Percentiles rank a stretch among this genome's conserved stretches.
These are phyloP conservation scores for Beauveria sp. DNA, from an alignment of 2,329 filamentous ascomycete genomes.

Conservation along the genomic window DNA sequence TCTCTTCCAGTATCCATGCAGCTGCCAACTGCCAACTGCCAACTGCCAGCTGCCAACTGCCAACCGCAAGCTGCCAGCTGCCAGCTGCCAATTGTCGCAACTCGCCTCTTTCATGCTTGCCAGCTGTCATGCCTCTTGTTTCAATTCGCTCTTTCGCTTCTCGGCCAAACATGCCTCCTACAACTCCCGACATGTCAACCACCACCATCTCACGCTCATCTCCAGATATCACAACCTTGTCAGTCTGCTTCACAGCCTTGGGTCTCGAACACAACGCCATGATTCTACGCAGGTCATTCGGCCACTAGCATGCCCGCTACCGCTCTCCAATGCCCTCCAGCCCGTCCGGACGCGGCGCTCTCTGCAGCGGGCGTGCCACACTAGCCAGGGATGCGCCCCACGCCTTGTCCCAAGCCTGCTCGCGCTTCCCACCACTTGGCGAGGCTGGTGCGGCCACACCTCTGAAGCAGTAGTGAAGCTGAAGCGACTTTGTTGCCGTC, in stretches of 20 bases:
- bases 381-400: conserved; percentile 7
- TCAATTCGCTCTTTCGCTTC: not conserved
- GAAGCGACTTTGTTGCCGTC: not conserved
- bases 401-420: not conserved
- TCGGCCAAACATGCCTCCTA: not conserved
- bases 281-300: conserved; percentile 5
- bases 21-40: not conserved
- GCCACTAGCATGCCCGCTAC: conserved; percentile 5
- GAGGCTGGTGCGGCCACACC: not conserved
- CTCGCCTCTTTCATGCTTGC: not conserved
- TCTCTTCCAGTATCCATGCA: not conserved
- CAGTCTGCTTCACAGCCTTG: not conserved
- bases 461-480: not conserved
- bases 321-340: not conserved
- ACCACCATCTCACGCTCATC: not conserved
- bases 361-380: conserved; percentile 9
- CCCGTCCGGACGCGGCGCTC: conserved; percentile 7
- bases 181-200: not conserved
- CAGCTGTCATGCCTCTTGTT: not conserved
- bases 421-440: not conserved
- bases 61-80: not conserved
- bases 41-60: not conserved
- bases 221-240: not conserved
- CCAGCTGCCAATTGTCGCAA: not conserved
- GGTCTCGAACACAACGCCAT: conserved; percentile 8